Conservation (phyloP, 2,329 filamentous ascomycete species). For the Elsinoe fawcettii region DNA sequence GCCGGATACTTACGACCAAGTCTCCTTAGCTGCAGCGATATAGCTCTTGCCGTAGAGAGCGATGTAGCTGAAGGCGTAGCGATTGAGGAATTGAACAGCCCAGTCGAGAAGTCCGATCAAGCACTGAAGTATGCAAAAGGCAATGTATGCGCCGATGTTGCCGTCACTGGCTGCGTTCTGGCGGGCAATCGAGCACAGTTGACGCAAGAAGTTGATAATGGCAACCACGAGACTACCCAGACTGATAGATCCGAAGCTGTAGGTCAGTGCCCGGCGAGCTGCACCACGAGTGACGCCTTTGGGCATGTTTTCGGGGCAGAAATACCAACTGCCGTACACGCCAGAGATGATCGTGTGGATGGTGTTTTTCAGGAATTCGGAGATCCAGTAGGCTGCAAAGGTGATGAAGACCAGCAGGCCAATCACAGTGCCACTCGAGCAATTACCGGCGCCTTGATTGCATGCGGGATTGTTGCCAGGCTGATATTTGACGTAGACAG, state of each 20-base stretch:
- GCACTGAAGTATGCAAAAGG: constrained; percentile 71
- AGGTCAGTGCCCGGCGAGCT: constrained; percentile 71
- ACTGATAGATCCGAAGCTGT: constrained; percentile 86
- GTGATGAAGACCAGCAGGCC: constrained; percentile 80
- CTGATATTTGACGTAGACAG: constrained; percentile 77
- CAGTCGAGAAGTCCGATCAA: constrained; percentile 72
- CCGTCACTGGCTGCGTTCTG: constrained; percentile 57
- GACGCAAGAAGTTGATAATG: constrained; percentile 75
- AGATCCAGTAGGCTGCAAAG: constrained; percentile 90
- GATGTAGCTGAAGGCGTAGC: constrained; percentile 84
- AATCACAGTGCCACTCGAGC: constrained; percentile 69
- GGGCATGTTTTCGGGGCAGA: constrained; percentile 62
- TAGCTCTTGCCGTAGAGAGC: constrained; percentile 88
- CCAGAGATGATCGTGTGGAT: constrained; percentile 83
- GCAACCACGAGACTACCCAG: constrained; percentile 80
- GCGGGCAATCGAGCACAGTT: constrained; percentile 71
- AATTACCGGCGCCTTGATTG: constrained; percentile 49
- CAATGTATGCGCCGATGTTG: constrained; percentile 57
- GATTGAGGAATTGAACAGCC: constrained; percentile 79
- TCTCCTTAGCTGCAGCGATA: constrained; percentile 77
- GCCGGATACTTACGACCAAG: constrained; percentile 54
- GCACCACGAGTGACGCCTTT: constrained; percentile 75
- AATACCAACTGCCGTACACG: constrained; percentile 92
- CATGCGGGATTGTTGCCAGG: constrained; percentile 56
- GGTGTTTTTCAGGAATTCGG: constrained; percentile 88